Percentiles rank a stretch among this genome's conserved stretches.
phyloP scores from a whole-genome alignment of 2,329 filamentous ascomycete species.

The Colletotrichum chrysophilum region DNA sequence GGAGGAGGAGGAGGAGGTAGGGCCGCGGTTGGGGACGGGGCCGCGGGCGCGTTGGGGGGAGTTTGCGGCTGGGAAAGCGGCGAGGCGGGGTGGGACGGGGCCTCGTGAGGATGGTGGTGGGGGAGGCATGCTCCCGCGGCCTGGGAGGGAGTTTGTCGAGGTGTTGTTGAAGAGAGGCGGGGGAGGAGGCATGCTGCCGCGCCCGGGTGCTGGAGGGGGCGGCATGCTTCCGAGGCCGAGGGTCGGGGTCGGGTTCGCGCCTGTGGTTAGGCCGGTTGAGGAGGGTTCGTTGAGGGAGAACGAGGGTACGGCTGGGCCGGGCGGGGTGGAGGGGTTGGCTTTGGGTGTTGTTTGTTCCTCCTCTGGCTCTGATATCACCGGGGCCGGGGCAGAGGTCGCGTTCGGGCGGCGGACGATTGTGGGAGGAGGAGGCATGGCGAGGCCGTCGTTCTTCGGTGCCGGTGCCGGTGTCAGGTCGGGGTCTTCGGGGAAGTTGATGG shows the following conservation, averaged over 20 bases:
- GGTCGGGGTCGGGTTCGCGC: constrained; percentile 21
- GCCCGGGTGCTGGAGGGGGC: constrained; percentile 25
- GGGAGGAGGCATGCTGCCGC: constrained; percentile 19
- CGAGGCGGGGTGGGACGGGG: constrained; percentile 13
- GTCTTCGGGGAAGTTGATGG: background rate
- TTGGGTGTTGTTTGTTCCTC: constrained; percentile 58
- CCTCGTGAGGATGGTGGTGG: constrained; percentile 36
- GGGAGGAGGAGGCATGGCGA: constrained; percentile 40
- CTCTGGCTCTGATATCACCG: constrained; percentile 27
- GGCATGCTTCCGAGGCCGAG: background rate
- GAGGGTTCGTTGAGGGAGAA: constrained; percentile 43
- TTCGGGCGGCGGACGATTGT: constrained; percentile 9
- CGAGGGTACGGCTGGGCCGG: constrained; percentile 42
- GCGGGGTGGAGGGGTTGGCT: constrained; percentile 37
- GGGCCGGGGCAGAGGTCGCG: background rate
- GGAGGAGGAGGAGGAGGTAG: constrained; percentile 30
- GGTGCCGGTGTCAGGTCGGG: background rate
- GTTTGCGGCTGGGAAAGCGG: constrained; percentile 22
- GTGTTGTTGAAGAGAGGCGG: background rate
- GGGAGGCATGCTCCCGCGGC: constrained; percentile 28
- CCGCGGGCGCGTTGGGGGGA: constrained; percentile 28
- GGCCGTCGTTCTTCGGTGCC: constrained; percentile 28
- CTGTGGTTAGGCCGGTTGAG: background rate
- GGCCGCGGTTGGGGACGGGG: constrained; percentile 39
- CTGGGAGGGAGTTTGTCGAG: background rate